Percentiles rank a stretch among this genome's conserved stretches.
Evolutionary conservation across 1,139 yeast species (phyloP).

Genomic region (Schwanniomyces etchellsii): DNA sequence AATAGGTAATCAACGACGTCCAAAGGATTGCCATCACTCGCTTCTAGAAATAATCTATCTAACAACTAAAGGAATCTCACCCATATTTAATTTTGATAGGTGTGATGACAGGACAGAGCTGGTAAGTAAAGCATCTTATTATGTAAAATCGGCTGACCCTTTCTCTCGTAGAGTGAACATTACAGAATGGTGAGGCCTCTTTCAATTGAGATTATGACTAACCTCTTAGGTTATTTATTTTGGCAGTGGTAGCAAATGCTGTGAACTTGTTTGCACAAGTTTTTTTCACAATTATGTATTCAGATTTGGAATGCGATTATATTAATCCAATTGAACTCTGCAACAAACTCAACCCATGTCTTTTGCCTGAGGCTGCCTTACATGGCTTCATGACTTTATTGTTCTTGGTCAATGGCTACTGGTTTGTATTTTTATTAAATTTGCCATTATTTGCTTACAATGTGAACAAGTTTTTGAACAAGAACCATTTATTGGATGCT

Average conservation of each 20-base stretch:
- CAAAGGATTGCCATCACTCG: too few species aligned
- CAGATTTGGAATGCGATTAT: conserved; percentile 92
- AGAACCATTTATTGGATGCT: conserved; percentile 89
- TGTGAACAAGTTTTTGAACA: conserved; percentile 64
- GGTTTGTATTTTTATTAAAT: conserved; percentile 86
- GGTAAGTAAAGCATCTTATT: conserved; percentile 16
- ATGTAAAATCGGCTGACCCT: too few species aligned
- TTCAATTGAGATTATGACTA: too few species aligned
- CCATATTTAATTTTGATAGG: conserved; percentile 1
- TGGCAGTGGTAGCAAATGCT: conserved; percentile 84
- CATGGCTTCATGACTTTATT: conserved; percentile 70
- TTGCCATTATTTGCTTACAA: conserved; percentile 83
- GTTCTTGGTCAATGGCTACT: conserved; percentile 83
- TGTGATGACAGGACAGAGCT: conserved; percentile 25
- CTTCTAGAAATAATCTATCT: too few species aligned
- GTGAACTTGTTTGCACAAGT: conserved; percentile 86
- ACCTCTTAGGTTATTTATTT: conserved; percentile 54
- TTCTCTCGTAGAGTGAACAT: too few species aligned
- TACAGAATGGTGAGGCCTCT: too few species aligned
- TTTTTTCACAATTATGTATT: conserved; percentile 87
- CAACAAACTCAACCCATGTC: conserved; percentile 83
- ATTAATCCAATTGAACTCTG: conserved; percentile 96
- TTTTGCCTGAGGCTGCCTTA: conserved; percentile 84
- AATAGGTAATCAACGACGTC: background rate
- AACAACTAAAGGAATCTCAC: background rate